Conservation (phyloP, 208 protist genomes). For the Phytomonas sp. region DNA sequence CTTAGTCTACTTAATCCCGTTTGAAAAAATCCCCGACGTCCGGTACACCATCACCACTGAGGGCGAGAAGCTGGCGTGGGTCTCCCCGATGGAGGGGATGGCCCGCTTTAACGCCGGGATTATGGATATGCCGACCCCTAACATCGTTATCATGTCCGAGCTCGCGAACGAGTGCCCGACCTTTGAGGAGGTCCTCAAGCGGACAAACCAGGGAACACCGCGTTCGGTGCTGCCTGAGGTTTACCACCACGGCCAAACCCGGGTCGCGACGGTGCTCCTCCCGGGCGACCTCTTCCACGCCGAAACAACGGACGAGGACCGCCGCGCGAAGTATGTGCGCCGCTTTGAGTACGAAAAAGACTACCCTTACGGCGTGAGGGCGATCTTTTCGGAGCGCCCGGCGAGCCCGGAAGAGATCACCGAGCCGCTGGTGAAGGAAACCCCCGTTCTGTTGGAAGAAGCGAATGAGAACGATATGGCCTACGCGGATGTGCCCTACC, state of each 20-base stretch:
- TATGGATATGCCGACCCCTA: slow-evolving; percentile 86
- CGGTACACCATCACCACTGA: slow-evolving; percentile 61
- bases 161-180: slow-evolving; percentile 76
- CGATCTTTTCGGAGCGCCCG: slow-evolving; percentile 74
- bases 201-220: slow-evolving; percentile 27
- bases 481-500: slow-evolving; percentile 67
- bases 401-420: slow-evolving; percentile 36
- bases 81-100: slow-evolving; percentile 84
- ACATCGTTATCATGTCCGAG: slow-evolving; percentile 74
- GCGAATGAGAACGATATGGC: slow-evolving; percentile 73
- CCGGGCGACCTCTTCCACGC: slow-evolving; percentile 72
- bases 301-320: slow-evolving; percentile 57
- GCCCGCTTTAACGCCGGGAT: slow-evolving; percentile 86
- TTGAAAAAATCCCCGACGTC: slow-evolving; percentile 76
- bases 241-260: slow-evolving; percentile 50
- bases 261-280: slow-evolving; percentile 70
- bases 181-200: slow-evolving; percentile 64
- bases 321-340: slow-evolving; percentile 46
- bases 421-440: slow-evolving; percentile 31
- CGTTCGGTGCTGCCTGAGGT: slow-evolving; percentile 55
- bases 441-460: slow-evolving; percentile 69
- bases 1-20: slow-evolving; percentile 51
- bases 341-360: slow-evolving; percentile 83
- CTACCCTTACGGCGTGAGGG: slow-evolving; percentile 75
- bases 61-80: slow-evolving; percentile 77